Evolutionary conservation across 129 eudicot genomes (phyloP).

Genomic region (Oenanthe sinensis): DNA sequence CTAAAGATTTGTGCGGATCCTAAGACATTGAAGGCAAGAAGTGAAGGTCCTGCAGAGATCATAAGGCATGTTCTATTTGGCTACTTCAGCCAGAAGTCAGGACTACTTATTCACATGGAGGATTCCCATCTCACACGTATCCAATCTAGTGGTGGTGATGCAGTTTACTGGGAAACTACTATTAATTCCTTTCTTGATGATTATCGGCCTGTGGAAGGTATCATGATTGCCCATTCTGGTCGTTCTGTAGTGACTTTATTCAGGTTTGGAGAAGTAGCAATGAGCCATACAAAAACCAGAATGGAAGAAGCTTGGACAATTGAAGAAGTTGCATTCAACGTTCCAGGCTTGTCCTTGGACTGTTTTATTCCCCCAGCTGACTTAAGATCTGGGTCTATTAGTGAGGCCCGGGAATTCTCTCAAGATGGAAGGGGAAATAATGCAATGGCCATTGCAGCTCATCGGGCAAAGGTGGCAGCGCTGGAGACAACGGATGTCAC

Average conservation of each 20-base stretch:
- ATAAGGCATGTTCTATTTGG: constrained; percentile 80
- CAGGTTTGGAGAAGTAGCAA: constrained; percentile 74
- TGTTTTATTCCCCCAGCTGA: constrained; percentile 93
- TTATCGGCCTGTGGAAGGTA: constrained; percentile 74
- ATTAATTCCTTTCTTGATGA: constrained; percentile 67
- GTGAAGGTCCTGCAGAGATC: constrained; percentile 91
- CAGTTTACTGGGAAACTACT: constrained; percentile 83
- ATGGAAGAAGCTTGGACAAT: constrained; percentile 96
- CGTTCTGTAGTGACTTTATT: constrained; percentile 74
- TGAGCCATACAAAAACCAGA: constrained; percentile 78
- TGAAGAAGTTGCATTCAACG: constrained; percentile 77
- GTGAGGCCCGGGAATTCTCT: constrained; percentile 46
- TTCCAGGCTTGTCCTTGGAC: constrained; percentile 73
- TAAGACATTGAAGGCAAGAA: constrained; percentile 57
- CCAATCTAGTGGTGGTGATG: constrained; percentile 72
- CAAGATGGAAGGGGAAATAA: constrained; percentile 45
- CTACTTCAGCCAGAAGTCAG: constrained; percentile 80
- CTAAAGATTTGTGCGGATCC: constrained; percentile 70
- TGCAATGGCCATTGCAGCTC: constrained; percentile 27
- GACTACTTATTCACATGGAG: constrained; percentile 76
- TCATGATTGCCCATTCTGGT: constrained; percentile 87
- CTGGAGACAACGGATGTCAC: constrained; percentile 32
- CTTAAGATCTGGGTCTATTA: constrained; percentile 42
- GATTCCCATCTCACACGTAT: constrained; percentile 89
- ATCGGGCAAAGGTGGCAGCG: constrained; percentile 71